Base-by-base conservation (phyloP, 2,329 filamentous ascomycete species). In the Tympanopsis confertula region DNA sequence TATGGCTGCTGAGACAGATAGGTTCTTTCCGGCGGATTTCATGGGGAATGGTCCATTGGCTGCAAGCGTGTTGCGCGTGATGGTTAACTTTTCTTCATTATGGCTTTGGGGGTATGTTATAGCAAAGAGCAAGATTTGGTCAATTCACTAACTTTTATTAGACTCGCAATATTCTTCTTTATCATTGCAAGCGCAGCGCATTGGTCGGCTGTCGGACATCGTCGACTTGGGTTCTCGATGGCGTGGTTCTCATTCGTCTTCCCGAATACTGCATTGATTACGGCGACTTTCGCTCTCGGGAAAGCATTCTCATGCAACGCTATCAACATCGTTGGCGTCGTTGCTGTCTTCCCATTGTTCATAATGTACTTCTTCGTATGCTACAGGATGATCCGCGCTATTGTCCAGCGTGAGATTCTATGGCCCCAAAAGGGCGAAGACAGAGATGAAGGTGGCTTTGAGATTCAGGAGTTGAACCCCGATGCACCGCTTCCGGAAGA, bases 381-480 rank as follows among this genome's bases (percentile, higher is more conserved):
- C 37, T 58, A 48, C 22, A 71, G 71, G 63, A 78, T 78, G 69
- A 54, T 76, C 39, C 60, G 71, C n/a, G 74, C 74, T 0, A 65
- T 78, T n/a, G 36, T 62, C 4, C 49, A 63, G 13, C 69, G 62
- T 38, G 71, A 79, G 46, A 73, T 78, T 19, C 48, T 79, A 3
- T 79, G 74, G 74, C 74, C 74, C 13, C 70, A 78, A 53, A 77
- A 73, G 47, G 73, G 76, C 22, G 74, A 79, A 48, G 74, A 79
- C 54, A 63, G 70, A 37, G 68, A 72, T 19, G 74, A 78, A 46
- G 74, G 74, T 32, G 73, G 74, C 1, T 79, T 74, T 56, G 58
- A 56, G 35, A 33, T 33, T 10, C 10, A 33, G 7, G 10, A 15
- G 15, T 7, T 33, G 12, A 10, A 33, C 10, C 30, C 30, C 15